Conservation (phyloP, 768 basidiomycete genomes). For the Kwoniella botswanensis region DNA sequence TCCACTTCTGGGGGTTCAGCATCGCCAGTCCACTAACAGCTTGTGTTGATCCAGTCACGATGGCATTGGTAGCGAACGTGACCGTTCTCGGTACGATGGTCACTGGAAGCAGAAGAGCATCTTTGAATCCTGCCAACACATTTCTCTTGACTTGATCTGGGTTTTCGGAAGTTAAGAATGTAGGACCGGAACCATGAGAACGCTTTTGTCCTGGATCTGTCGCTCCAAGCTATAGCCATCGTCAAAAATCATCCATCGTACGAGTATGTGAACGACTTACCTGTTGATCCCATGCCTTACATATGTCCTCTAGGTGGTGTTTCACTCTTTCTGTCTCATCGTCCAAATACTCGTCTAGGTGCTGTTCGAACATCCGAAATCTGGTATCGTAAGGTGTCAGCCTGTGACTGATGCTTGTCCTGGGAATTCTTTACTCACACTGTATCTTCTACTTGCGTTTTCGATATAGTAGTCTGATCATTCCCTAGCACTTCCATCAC, state of each 20-base stretch:
- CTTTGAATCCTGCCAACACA: conserved; percentile 88
- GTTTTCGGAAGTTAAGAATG: conserved; percentile 82
- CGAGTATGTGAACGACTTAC: conserved; percentile 19
- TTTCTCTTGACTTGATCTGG: conserved; percentile 91
- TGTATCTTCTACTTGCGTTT: conserved; percentile 70
- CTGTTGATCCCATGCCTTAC: conserved; percentile 74
- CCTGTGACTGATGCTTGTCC: not conserved
- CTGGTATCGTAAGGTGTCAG: conserved; percentile 59
- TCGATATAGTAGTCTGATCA: conserved; percentile 22
- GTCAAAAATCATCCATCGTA: conserved; percentile 7
- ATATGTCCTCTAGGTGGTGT: conserved; percentile 72
- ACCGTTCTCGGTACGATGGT: conserved; percentile 89
- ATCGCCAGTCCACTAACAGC: conserved; percentile 84
- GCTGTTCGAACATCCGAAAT: conserved; percentile 90
- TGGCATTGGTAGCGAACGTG: conserved; percentile 58
- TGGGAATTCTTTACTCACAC: conserved; percentile 67
- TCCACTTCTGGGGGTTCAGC: conserved; percentile 89
- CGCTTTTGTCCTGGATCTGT: conserved; percentile 22
- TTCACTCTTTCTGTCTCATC: conserved; percentile 88
- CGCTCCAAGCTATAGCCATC: conserved; percentile 37
- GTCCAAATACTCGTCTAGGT: conserved; percentile 97
- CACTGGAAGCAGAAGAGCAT: conserved; percentile 86
- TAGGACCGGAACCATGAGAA: conserved; percentile 47
- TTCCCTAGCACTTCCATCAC: conserved; percentile 65
- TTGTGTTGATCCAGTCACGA: conserved; percentile 72